A percentile compares a stretch with the other conserved stretches of the same genome.
These are phyloP conservation scores for Xanthoceras sorbifolium DNA, from an alignment of 345 rosid species.

Conservation along the genomic window DNA sequence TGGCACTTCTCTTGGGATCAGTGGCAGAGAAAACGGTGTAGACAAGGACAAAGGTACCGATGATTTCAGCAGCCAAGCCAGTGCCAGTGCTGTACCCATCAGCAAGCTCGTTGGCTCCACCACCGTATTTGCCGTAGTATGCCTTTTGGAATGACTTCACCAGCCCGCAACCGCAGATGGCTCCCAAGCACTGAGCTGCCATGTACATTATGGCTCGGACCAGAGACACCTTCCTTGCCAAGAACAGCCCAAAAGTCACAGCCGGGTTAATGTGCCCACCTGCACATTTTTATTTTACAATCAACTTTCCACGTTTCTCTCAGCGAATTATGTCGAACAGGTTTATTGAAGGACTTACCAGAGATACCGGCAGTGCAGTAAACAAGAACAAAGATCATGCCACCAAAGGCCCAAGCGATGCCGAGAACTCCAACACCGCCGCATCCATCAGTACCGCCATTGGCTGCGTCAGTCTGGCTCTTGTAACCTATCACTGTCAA, in stretches of 20 bases:
- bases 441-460: constrained; percentile 35
- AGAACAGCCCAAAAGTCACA: constrained; percentile 63
- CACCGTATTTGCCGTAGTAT: constrained; percentile 52
- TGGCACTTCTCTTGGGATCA: constrained; percentile 61
- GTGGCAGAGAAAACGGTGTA: constrained; percentile 71
- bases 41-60: constrained; percentile 66
- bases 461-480: constrained; percentile 28
- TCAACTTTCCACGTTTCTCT: not conserved
- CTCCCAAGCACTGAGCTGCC: constrained; percentile 70
- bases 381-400: constrained; percentile 72
- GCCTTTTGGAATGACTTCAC: constrained; percentile 59
- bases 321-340: too few species aligned
- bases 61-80: constrained; percentile 65
- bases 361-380: constrained; percentile 77
- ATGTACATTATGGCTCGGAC: constrained; percentile 60
- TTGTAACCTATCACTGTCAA: constrained; percentile 68
- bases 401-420: constrained; percentile 72
- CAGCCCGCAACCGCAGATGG: constrained; percentile 65
- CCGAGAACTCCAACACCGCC: constrained; percentile 69
- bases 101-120: constrained; percentile 57
- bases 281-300: constrained; percentile 21
- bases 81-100: constrained; percentile 63
- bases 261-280: constrained; percentile 83
- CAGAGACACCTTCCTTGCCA: constrained; percentile 64
- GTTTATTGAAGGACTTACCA: constrained; percentile 31